Conservation (phyloP, 257 asterid species). For the Plectranthus barbatus region DNA sequence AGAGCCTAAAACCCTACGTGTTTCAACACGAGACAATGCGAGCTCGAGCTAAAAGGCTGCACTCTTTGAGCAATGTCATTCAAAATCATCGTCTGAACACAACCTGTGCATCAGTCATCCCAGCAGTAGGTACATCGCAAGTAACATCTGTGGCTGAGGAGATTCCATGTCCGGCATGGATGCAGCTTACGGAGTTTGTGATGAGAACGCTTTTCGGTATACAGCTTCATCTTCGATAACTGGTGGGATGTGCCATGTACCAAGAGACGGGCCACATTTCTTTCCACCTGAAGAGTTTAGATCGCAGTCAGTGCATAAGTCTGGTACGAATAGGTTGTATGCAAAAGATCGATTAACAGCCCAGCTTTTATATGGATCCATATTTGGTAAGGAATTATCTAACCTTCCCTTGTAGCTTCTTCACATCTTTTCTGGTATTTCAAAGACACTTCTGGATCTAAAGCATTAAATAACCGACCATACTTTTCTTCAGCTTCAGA, state of each 20-base stretch:
- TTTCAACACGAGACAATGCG: too few species aligned
- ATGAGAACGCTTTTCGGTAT: slow-evolving; percentile 33
- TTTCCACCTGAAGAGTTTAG: slow-evolving; percentile 52
- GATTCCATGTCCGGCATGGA: background rate
- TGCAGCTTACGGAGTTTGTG: slow-evolving; percentile 8
- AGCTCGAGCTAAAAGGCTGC: too few species aligned
- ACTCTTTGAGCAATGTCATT: too few species aligned
- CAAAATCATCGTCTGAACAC: background rate
- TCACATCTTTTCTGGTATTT: slow-evolving; percentile 72
- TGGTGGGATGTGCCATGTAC: slow-evolving; percentile 80
- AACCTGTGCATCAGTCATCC: background rate
- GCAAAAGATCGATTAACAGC: background rate
- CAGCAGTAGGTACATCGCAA: background rate
- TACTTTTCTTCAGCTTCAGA: slow-evolving; percentile 77
- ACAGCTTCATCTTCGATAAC: slow-evolving; percentile 59
- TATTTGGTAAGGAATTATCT: background rate
- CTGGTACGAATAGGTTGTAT: background rate
- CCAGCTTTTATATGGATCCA: background rate
- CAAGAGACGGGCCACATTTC: slow-evolving; percentile 62
- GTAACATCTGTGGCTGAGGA: background rate
- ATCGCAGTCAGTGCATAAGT: background rate
- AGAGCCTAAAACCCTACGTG: too few species aligned
- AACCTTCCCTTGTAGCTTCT: slow-evolving; percentile 94
- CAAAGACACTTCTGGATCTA: slow-evolving; percentile 47
- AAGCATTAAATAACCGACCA: slow-evolving; percentile 34